Evolutionary conservation across 1,284 basidiomycete species (phyloP), one percentile per base, ranked within the genome.

Genomic region (Phellopilus nigrolimitatus): DNA sequence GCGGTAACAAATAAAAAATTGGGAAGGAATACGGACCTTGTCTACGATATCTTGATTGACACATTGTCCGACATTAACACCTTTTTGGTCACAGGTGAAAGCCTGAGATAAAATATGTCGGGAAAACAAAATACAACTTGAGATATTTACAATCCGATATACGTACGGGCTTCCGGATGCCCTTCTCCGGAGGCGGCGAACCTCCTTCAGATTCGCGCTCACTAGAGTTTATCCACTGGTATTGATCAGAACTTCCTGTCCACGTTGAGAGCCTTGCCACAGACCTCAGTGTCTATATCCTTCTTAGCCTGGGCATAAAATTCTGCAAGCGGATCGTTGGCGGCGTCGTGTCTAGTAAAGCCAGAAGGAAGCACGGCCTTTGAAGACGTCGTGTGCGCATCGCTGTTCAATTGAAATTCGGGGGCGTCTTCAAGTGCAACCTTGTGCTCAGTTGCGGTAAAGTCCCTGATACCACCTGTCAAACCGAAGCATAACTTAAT

Each of bases 31-130:
- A 51, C 34, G 57, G 56, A 79, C 84, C 73, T 81, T 85, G 61
- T 83, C 79, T 40, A 88, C 70, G 43, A 88, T 73, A 59, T 82
- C 77, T 62, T 86, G 79, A 61, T 88, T 88, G 3, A 68, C 66
- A 57, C 76, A 80, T 4, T 53, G 56, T 4, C 54, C 51, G 21
- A 53, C 57, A 46, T 56, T 51, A 65, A 62, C 1, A 53, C 56
- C 37, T 68, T 68, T 57, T 74, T 74, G 22, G 58, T 88, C 84
- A 61, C 83, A 85, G 8, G 78, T 66, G 63, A 78, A 88, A 28
- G 75, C 75, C 80, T 83, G 51, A 10, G 10, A 22, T 46, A 49
- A 22, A 47, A 43, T 21, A 8, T 3, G 27, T 44, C 19, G 8
- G 15, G 5, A 31, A 31, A 44, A 31, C 17, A n/a, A n/a, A n/a